Evolutionary conservation across 2,329 filamentous ascomycete species (phyloP).

Genomic region (Talaromyces verruculosus): DNA sequence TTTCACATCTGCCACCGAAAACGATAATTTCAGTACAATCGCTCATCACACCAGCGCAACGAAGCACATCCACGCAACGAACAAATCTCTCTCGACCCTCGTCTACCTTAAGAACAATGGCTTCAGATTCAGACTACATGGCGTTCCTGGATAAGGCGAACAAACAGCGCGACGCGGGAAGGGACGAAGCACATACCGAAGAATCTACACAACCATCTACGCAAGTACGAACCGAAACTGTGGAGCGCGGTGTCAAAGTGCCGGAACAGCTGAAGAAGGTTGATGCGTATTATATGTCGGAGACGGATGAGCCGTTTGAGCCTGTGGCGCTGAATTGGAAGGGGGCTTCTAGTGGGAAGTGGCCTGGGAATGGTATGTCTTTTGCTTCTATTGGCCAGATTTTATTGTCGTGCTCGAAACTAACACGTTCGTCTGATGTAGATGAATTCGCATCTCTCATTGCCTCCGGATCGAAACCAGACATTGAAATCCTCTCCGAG

Average conservation of each 20-base stretch:
- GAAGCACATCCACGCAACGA: neutral
- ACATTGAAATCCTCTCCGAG: slow-evolving; percentile 64
- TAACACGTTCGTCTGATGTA: slow-evolving; percentile 33
- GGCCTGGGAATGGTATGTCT: slow-evolving; percentile 38
- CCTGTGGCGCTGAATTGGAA: slow-evolving; percentile 67
- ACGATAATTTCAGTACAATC: neutral
- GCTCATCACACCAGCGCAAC: neutral
- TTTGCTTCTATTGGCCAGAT: neutral
- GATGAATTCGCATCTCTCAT: slow-evolving; percentile 71
- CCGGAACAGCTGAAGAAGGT: slow-evolving; percentile 59
- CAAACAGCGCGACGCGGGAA: slow-evolving; percentile 54
- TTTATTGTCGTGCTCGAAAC: neutral
- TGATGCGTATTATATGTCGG: slow-evolving; percentile 70
- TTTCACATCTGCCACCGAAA: neutral
- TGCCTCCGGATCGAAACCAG: slow-evolving; percentile 23
- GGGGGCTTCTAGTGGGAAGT: slow-evolving; percentile 33
- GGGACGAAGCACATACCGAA: slow-evolving; percentile 24
- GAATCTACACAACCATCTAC: slow-evolving; percentile 23
- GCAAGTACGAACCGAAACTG: slow-evolving; percentile 40
- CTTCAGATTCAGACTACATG: slow-evolving; percentile 76
- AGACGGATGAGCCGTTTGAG: slow-evolving; percentile 83
- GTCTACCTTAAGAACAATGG: slow-evolving; percentile 35
- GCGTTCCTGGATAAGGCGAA: slow-evolving; percentile 87
- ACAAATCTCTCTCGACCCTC: neutral
- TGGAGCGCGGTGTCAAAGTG: slow-evolving; percentile 54